Conservation (phyloP, 2,329 filamentous ascomycete species). For the Cladosporium halotolerans region DNA sequence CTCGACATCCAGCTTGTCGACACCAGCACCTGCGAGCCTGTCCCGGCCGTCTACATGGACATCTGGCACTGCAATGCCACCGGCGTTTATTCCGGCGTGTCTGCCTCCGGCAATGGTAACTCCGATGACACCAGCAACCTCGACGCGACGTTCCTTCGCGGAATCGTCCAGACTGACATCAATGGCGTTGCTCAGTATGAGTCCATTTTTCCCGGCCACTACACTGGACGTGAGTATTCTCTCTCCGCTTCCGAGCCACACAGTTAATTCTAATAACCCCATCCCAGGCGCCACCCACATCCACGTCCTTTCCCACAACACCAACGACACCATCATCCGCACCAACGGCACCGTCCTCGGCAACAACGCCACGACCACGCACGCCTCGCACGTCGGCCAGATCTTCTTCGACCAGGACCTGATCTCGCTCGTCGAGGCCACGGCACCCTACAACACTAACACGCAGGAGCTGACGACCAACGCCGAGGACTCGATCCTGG, state of each 20-base stretch:
- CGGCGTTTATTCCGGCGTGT: constrained; percentile 38
- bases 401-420: constrained; percentile 58
- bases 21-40: constrained; percentile 35
- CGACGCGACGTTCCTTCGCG: constrained; percentile 34
- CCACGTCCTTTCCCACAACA: constrained; percentile 31
- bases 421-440: constrained; percentile 45
- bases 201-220: constrained; percentile 36
- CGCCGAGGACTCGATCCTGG: constrained; percentile 41
- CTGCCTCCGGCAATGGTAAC: constrained; percentile 30
- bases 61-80: constrained; percentile 43
- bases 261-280: background rate
- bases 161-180: constrained; percentile 33
- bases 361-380: constrained; percentile 42
- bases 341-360: constrained; percentile 48
- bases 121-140: constrained; percentile 33
- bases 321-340: constrained; percentile 28
- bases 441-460: constrained; percentile 39
- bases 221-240: constrained; percentile 26
- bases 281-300: constrained; percentile 31
- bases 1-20: constrained; percentile 41
- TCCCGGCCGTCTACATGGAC: constrained; percentile 37
- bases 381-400: constrained; percentile 55
- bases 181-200: constrained; percentile 36
- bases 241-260: background rate
- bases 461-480: constrained; percentile 43